Percentiles rank a stretch among this genome's conserved stretches.
Conservation (phyloP, 208 protist genomes). For the Acanthamoeba royreba region DNA sequence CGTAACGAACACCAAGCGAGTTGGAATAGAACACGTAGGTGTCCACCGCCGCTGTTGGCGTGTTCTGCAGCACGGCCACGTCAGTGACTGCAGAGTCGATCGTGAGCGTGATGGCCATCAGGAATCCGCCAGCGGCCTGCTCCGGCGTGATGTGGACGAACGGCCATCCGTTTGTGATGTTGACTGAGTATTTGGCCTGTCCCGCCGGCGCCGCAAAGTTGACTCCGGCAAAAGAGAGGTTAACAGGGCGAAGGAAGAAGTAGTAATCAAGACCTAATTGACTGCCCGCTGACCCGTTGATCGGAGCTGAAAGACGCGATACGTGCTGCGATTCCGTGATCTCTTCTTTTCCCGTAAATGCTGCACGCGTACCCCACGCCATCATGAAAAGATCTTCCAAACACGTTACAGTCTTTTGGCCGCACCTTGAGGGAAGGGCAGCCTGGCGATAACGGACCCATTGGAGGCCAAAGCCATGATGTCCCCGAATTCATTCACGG, state of each 20-base stretch:
- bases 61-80: not conserved
- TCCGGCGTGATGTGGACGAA: not conserved
- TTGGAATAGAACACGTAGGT: not conserved
- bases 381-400: no score
- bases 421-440: not conserved
- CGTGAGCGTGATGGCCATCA: not conserved
- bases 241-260: not conserved
- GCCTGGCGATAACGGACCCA: not conserved
- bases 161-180: not conserved
- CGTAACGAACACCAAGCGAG: not conserved
- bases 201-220: not conserved
- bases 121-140: not conserved
- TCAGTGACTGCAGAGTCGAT: not conserved
- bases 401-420: no score
- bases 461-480: not conserved
- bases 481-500: not conserved
- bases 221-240: not conserved
- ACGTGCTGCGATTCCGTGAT: not conserved
- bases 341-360: no score
- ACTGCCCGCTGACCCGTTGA: not conserved
- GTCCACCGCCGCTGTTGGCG: not conserved
- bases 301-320: not conserved
- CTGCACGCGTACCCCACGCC: no score
- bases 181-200: not conserved
- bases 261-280: not conserved